Base-by-base conservation (phyloP, 805 yeast genomes). In the Kuraishia floccosa region DNA sequence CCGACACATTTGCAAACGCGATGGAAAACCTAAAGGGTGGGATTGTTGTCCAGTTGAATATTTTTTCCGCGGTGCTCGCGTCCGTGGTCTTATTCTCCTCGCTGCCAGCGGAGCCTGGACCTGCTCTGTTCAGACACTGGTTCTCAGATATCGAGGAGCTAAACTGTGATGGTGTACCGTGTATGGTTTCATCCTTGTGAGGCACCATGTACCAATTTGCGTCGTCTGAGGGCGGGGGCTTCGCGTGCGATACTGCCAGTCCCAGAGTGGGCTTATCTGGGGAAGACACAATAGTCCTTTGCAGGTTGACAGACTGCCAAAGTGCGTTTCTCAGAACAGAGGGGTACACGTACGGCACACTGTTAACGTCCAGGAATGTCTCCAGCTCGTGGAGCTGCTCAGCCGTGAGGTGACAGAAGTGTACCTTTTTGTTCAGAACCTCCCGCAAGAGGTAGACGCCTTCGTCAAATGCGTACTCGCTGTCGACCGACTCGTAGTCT, bases 21-120 rank as follows among this genome's bases (percentile, higher is more conserved):
- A 69, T 58, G 0, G 74, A 63, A 41, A 70, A 68, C 33, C 77
- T 45, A 40, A 64, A 69, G 1, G 77, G 76, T 5, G 76, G 77
- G 25, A 59, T 56, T 24, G 54, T 52, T 0, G 76, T 54, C 52
- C 64, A 55, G 13, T 44, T 50, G 33, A 49, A 57, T 11, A 40
- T 19, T 3, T 13, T 24, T 20, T 17, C 15, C 17, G 6, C 19
- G 7, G 28, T 6, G 23, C 16, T 12, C 4, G 9, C n/a, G 21
- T 27, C 15, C 12, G 27, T 24, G n/a, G 32, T 32, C 4, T 21
- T 19, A 22, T 30, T 25, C 24, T 37, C 34, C 5, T 32, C 37
- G 5, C 27, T 33, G 18, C 20, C 19, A 9, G 25, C 17, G 16
- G 20, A 18, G 8, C 26, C 17, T 7, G 30, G n/a, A 19, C 17